Evolutionary conservation across 208 protist species (phyloP), one percentile per base, ranked within the genome.

Genomic region (Leishmania major): DNA sequence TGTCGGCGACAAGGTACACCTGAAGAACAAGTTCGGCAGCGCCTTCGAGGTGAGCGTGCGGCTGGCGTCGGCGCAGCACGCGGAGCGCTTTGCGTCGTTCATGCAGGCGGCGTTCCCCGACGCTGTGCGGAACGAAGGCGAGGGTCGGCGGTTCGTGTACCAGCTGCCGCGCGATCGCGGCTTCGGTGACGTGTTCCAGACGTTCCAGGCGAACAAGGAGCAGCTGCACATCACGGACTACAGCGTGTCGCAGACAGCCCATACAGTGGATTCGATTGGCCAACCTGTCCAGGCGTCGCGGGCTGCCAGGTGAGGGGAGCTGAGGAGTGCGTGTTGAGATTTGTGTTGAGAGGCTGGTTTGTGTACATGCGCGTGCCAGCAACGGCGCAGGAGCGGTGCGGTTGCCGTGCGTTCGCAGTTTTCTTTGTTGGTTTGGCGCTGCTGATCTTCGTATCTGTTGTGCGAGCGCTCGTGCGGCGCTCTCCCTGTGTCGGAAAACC

Each of bases 1-100:
- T 78, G 87, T 98, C 49, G 97, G 97, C 43, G 81, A 86, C 62
- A 89, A 88, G 70, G 88, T 86, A 37, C 90, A 96, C 78, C 85
- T 99, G 43, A 92, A 94, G 85, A 72, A 77, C 25, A 93, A 92
- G 83, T 94, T 89, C 83, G 89, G 89, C 75, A 90, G 80, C 55
- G 92, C 87, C 53, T 91, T 91, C 74, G 92, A 93, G 77, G 84
- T 93, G 76, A 86, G 78, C 69, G 69, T 93, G n/a, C 88, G 86
- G 2, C 77, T 79, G 72, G 80, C 53, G 84, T 82, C 5, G 43
- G 55, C 22, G 85, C 80, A 3, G 31, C 88, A 47, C 62, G 40
- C 15, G 60, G 47, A 35, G 64, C 31, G 8, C 77, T 92, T 43
- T 81, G 88, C 7, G 43, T 37, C 47, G 7, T 94, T 94, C 83